phyloP scores from a whole-genome alignment of 352 stramenopile species.

The Globisporangium paroecandrum region DNA sequence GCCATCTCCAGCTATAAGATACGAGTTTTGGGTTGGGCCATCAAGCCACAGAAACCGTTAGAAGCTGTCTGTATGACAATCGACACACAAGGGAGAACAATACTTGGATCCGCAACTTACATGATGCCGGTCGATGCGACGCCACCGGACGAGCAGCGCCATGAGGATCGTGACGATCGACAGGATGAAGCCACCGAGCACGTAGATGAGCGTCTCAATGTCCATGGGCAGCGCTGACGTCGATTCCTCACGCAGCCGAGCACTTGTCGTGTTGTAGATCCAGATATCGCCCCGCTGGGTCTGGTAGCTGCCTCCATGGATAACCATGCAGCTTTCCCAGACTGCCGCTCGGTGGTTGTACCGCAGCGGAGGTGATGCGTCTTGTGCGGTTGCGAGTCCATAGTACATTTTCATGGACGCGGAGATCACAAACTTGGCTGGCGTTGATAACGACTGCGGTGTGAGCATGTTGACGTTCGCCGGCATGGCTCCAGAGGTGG shows the following conservation, averaged over 20 bases:
- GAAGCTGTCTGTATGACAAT: background rate
- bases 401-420: constrained; percentile 32
- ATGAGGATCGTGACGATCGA: constrained; percentile 57
- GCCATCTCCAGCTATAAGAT: constrained; percentile 43
- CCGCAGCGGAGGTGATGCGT: constrained; percentile 37
- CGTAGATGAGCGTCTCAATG: constrained; percentile 69
- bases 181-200: constrained; percentile 63
- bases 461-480: constrained; percentile 13
- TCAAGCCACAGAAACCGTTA: background rate
- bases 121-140: constrained; percentile 55
- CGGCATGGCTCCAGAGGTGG: background rate
- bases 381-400: constrained; percentile 8
- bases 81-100: background rate
- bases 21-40: background rate
- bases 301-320: constrained; percentile 75
- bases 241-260: constrained; percentile 24
- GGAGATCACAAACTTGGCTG: constrained; percentile 4
- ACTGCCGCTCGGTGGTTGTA: constrained; percentile 63
- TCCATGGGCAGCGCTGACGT: constrained; percentile 35
- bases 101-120: constrained; percentile 15
- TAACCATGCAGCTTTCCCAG: constrained; percentile 56
- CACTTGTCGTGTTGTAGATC: constrained; percentile 58
- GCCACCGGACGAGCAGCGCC: constrained; percentile 61
- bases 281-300: constrained; percentile 63
- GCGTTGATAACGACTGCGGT: constrained; percentile 4